Base-by-base conservation (phyloP, 1,284 basidiomycete species). In the Sporisorium reilianum region DNA sequence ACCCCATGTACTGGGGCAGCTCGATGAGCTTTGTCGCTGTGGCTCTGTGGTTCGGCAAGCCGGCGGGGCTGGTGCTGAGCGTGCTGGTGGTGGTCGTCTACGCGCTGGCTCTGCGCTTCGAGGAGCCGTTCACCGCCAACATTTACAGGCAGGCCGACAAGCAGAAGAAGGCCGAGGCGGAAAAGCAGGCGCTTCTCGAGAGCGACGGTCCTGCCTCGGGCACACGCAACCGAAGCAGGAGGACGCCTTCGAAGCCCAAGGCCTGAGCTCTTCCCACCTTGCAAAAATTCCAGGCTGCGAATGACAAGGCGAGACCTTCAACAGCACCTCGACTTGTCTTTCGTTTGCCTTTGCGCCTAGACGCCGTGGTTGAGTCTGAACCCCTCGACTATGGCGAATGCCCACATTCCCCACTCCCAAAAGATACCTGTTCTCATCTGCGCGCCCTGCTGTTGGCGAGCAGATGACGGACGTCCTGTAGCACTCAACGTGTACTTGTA, bases 1-100 rank as follows among this genome's bases (percentile, higher is more conserved):
- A 97, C 86, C 96, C 96, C 0, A 98, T 98, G 96, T 98, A 98
- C 75, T 70, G 67, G 64, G 84, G 84, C n/a, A 82, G 80, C 73
- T 73, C 63, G 52, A 74, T 77, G 77, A 80, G 77, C 79, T 84
- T 84, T 64, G 68, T 77, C 32, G 81, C 75, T 32, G 80, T 82
- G 16, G 78, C 82, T 0, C 78, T 84, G 25, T 84, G 82, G 82
- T 82, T 78, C 55, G 82, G 68, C 54, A 83, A 82, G 65, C 82
- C 82, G 4, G 80, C 82, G 7, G 82, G 82, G 20, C 64, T 84
- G 38, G 9, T 83, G 57, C 72, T 84, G n/a, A 83, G 76, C 60
- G 67, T 77, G 14, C 68, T 84, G 18, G 81, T 84, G 30, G 62
- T 79, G n/a, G 36, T 78, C 32, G 77, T 79, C 40, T 84, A 84